Percentiles rank a stretch among this genome's conserved stretches.
Conservation (phyloP, 768 basidiomycete genomes). For the Phylloporus scabripes region DNA sequence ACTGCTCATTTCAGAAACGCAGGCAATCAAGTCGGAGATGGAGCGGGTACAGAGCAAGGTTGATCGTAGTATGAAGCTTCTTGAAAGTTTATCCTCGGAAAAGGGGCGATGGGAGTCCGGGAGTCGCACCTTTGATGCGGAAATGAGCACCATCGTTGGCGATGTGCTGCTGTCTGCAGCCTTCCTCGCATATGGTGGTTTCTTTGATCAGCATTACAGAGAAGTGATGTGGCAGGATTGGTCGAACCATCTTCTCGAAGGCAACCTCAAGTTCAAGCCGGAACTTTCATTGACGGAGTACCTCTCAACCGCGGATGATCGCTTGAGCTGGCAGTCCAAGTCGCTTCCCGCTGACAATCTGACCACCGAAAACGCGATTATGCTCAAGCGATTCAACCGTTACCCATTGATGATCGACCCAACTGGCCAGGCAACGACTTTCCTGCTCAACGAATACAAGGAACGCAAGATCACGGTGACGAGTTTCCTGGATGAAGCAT, state of each 20-base stretch:
- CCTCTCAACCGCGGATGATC: slow-evolving; percentile 94
- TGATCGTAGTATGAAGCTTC: slow-evolving; percentile 90
- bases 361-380: slow-evolving; percentile 98
- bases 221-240: slow-evolving; percentile 97
- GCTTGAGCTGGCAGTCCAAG: slow-evolving; percentile 92
- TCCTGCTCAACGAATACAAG: slow-evolving; percentile 90
- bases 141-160: slow-evolving; percentile 98
- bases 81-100: slow-evolving; percentile 93
- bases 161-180: slow-evolving; percentile 94
- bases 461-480: slow-evolving; percentile 97
- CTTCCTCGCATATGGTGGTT: slow-evolving; percentile 95
- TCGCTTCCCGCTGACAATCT: slow-evolving; percentile 93
- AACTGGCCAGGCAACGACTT: slow-evolving; percentile 93
- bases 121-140: slow-evolving; percentile 91
- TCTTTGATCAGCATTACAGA: slow-evolving; percentile 98
- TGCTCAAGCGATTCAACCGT: slow-evolving; percentile 96
- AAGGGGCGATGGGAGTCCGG: slow-evolving; percentile 90
- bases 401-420: slow-evolving; percentile 98
- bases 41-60: slow-evolving; percentile 96
- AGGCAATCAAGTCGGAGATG: slow-evolving; percentile 97
- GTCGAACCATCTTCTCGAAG: slow-evolving; percentile 83
- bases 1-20: slow-evolving; percentile 90
- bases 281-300: slow-evolving; percentile 94
- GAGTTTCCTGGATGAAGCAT: slow-evolving; percentile 97
- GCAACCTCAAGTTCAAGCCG: slow-evolving; percentile 85